These are phyloP conservation scores for Mycena metata DNA, from an alignment of 768 basidiomycete species.

Conservation along the genomic window DNA sequence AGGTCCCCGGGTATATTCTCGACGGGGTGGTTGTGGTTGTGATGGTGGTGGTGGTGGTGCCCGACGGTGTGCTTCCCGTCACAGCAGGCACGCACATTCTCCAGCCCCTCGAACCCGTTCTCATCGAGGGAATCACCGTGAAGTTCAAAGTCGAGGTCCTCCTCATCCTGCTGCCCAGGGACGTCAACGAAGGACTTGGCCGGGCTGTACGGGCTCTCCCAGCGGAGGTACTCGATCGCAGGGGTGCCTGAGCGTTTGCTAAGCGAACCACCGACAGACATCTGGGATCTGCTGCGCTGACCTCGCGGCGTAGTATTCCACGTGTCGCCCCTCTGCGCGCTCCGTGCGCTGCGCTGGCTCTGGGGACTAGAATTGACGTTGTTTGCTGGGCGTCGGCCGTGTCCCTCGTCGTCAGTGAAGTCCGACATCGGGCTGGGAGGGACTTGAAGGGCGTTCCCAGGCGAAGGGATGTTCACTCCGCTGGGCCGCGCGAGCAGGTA, in stretches of 20 bases:
- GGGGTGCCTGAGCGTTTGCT: conserved; percentile 92
- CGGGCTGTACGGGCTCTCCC: conserved; percentile 87
- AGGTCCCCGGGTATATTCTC: conserved; percentile 54
- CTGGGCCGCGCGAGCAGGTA: conserved; percentile 88
- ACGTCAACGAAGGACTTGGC: conserved; percentile 76
- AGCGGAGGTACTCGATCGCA: conserved; percentile 90
- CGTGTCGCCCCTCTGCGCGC: conserved; percentile 68
- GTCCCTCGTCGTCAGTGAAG: conserved; percentile 66
- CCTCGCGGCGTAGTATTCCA: conserved; percentile 86
- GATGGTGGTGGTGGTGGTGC: conserved; percentile 53
- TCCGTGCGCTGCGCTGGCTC: conserved; percentile 80
- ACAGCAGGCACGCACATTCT: conserved; percentile 95
- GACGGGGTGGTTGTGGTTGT: conserved; percentile 45
- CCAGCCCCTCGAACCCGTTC: conserved; percentile 90
- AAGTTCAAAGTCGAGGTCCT: conserved; percentile 86
- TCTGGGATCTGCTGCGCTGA: conserved; percentile 82
- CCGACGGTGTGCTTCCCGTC: conserved; percentile 91
- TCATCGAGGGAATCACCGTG: conserved; percentile 81
- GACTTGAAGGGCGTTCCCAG: conserved; percentile 52
- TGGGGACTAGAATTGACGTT: conserved; percentile 70
- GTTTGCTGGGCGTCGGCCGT: conserved; percentile 40
- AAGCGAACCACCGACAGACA: conserved; percentile 80
- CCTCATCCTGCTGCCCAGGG: conserved; percentile 57
- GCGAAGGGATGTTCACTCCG: conserved; percentile 52
- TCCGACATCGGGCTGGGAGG: conserved; percentile 67